phyloP scores from a whole-genome alignment of 805 yeast species.

The Candida hungchunana region DNA sequence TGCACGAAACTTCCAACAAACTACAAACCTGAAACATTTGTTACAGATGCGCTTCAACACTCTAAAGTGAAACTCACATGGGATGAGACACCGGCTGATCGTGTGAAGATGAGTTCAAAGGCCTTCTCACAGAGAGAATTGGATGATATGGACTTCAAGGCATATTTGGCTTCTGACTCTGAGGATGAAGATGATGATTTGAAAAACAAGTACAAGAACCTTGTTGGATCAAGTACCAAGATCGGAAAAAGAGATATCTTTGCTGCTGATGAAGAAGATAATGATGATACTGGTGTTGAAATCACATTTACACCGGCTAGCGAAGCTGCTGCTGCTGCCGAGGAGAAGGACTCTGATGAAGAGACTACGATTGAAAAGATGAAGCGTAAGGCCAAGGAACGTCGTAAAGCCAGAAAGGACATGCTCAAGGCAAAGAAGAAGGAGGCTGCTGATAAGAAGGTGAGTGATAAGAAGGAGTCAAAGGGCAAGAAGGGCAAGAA shows the following conservation, averaged over 20 bases:
- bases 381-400: slow-evolving; percentile 86
- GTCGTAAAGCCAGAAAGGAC: slow-evolving; percentile 81
- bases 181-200: slow-evolving; percentile 35
- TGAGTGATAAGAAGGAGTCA: slow-evolving; percentile 31
- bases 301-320: slow-evolving; percentile 89
- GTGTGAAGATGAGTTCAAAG: slow-evolving; percentile 68
- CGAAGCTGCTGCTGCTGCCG: slow-evolving; percentile 30
- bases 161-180: slow-evolving; percentile 76
- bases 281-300: slow-evolving; percentile 75
- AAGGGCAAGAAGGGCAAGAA: slow-evolving; percentile 27
- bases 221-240: slow-evolving; percentile 42
- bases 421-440: slow-evolving; percentile 58
- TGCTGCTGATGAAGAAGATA: slow-evolving; percentile 30
- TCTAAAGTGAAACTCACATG: slow-evolving; percentile 95
- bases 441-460: slow-evolving; percentile 48
- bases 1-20: slow-evolving; percentile 70
- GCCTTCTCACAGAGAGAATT: slow-evolving; percentile 86
- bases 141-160: slow-evolving; percentile 87
- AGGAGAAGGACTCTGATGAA: slow-evolving; percentile 36
- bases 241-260: slow-evolving; percentile 34
- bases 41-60: slow-evolving; percentile 93
- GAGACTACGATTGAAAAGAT: slow-evolving; percentile 77
- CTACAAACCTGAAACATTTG: slow-evolving; percentile 76
- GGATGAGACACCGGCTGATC: slow-evolving; percentile 97
- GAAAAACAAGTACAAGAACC: slow-evolving; percentile 57